Evolutionary conservation across 805 yeast genomes (phyloP), one percentile per base, ranked within the genome.

Genomic region (Candida silvicultrix): DNA sequence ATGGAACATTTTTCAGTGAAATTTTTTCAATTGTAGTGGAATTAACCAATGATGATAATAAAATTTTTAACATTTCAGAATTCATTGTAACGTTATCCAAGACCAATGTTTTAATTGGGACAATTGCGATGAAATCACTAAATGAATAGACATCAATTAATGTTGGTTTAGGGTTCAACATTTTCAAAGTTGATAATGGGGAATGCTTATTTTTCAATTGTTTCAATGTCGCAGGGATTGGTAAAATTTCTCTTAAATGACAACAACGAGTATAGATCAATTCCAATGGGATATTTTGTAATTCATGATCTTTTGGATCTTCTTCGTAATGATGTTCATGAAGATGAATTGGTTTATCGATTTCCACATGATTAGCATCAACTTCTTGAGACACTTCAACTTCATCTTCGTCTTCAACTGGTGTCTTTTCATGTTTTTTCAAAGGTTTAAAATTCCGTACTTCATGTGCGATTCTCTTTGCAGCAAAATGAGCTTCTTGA

Each of bases 251-350:
- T 45, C 97, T 72, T 48, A 90, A 69, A 63, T 90, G 97, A 62
- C 97, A 90, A 63, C 97, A 92, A 52, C 97, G 71, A 1, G 97
- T 88, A 65, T 90, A 90, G 58, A 92, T 72, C 40, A 80, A 75
- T 55, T 88, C 96, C 44, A 72, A 50, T 35, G 71, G 68, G 45
- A 52, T 45, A 9, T 59, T 61, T n/a, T 49, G 53, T 23, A 58
- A 43, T n/a, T 46, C 47, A 15, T 54, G 46, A 23, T 48, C 44
- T 15, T 52, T 48, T 21, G 52, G 44, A 16, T 63, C 65, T 40
- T 63, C 67, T 18, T 64, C 70, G 54, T 80, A 80, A 55, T 76
- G 77, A 46, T 75, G 70, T 51, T 78, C 83, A 59, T 80, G 83
- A 21, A 70, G 45, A 61, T 80, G 85, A 38, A 85, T 75, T 2